Evolutionary conservation across 2,329 filamentous ascomycete species (phyloP).

Genomic region (Aureobasidium sp.): DNA sequence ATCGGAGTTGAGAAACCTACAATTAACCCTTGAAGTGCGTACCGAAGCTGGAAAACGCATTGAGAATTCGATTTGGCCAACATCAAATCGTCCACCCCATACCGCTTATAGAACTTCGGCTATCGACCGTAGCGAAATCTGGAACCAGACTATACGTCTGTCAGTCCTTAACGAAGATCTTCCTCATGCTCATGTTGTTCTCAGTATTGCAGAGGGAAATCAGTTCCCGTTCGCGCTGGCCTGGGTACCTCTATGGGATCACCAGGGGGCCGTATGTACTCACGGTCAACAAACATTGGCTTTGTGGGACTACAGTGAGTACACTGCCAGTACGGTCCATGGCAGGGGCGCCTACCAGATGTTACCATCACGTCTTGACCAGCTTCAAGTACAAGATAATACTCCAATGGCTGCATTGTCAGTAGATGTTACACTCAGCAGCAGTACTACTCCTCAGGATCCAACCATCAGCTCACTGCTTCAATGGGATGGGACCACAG

Average conservation of each 20-base stretch:
- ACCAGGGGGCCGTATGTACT: slow-evolving; percentile 41
- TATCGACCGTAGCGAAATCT: slow-evolving; percentile 68
- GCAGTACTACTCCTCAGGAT: slow-evolving; percentile 40
- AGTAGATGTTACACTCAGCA: slow-evolving; percentile 64
- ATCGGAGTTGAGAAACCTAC: slow-evolving; percentile 65
- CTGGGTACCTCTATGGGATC: slow-evolving; percentile 90
- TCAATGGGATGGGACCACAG: slow-evolving; percentile 59
- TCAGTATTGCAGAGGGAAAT: slow-evolving; percentile 82
- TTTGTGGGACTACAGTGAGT: slow-evolving; percentile 86
- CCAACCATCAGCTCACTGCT: slow-evolving; percentile 75
- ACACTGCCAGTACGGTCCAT: slow-evolving; percentile 64
- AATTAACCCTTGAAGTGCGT: slow-evolving; percentile 83
- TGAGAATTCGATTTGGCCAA: slow-evolving; percentile 78
- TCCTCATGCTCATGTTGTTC: slow-evolving; percentile 72
- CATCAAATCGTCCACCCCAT: slow-evolving; percentile 69
- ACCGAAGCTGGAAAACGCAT: slow-evolving; percentile 71
- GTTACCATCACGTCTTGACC: slow-evolving; percentile 54
- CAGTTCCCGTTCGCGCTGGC: slow-evolving; percentile 84
- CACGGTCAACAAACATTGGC: slow-evolving; percentile 56
- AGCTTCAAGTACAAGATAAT: slow-evolving; percentile 26
- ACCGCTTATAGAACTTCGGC: slow-evolving; percentile 87
- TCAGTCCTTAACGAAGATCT: slow-evolving; percentile 75
- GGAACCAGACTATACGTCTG: slow-evolving; percentile 83
- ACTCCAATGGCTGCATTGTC: slow-evolving; percentile 69
- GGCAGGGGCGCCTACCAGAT: slow-evolving; percentile 83